Conservation (phyloP, 129 eudicot species). For the Apium graveolens region DNA sequence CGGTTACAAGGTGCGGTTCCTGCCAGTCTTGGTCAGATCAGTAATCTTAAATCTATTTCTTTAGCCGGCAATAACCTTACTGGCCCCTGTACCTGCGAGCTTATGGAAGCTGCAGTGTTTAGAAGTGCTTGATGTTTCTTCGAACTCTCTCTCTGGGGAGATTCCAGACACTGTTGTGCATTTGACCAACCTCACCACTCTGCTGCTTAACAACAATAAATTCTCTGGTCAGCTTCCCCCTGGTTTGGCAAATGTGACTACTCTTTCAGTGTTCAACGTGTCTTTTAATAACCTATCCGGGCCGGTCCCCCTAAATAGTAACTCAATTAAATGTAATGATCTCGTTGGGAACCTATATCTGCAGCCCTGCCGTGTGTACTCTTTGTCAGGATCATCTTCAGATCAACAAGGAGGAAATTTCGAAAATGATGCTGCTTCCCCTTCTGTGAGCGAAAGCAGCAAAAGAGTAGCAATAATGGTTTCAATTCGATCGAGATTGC, state of each 20-base stretch:
- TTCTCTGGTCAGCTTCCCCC: slow-evolving; percentile 57
- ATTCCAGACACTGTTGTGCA: slow-evolving; percentile 51
- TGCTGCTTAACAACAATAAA: slow-evolving; percentile 58
- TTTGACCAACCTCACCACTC: slow-evolving; percentile 38
- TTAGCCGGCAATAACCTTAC: slow-evolving; percentile 47
- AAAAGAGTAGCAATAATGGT: slow-evolving; percentile 12
- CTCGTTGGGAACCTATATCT: slow-evolving; percentile 60
- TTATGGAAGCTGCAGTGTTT: slow-evolving; percentile 46
- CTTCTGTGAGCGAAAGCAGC: slow-evolving; percentile 5
- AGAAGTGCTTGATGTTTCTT: slow-evolving; percentile 55
- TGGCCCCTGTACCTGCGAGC: slow-evolving; percentile 48
- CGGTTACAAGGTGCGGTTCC: slow-evolving; percentile 50
- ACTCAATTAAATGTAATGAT: slow-evolving; percentile 55
- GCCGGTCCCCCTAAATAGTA: slow-evolving; percentile 34
- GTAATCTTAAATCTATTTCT: slow-evolving; percentile 42
- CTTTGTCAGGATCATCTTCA: slow-evolving; percentile 40
- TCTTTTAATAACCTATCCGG: slow-evolving; percentile 76
- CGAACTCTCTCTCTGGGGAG: slow-evolving; percentile 54
- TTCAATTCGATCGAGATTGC: slow-evolving; percentile 71
- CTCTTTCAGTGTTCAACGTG: slow-evolving; percentile 46
- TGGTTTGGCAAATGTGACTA: slow-evolving; percentile 39
- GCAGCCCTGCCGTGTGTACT: slow-evolving; percentile 38
- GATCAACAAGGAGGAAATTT: slow-evolving; percentile 24
- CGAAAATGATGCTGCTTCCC: slow-evolving; percentile 13
- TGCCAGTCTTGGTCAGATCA: slow-evolving; percentile 40